Percentiles rank a stretch among this genome's conserved stretches.
Evolutionary conservation across 306 rosid species (phyloP).

Genomic region (Luffa acutangula): DNA sequence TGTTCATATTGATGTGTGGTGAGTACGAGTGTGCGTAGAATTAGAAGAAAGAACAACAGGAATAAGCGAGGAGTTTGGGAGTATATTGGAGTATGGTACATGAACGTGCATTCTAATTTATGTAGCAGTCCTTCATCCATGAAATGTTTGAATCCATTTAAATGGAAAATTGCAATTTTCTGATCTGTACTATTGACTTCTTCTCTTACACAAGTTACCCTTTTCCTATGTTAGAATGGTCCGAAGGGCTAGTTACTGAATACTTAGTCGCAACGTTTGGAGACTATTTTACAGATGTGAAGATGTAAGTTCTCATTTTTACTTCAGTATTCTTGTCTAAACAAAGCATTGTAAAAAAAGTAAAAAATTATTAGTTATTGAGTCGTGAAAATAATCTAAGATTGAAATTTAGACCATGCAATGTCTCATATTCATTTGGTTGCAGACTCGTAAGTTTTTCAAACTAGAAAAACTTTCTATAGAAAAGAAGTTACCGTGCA

Average conservation of each 20-base stretch:
- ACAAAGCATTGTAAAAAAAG: not conserved
- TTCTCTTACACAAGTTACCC: not conserved
- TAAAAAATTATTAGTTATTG: not conserved
- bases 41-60: not conserved
- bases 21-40: not conserved
- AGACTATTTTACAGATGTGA: constrained; percentile 87
- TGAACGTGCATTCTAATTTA: not conserved
- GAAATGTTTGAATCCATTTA: not conserved
- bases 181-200: not conserved
- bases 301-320: constrained; percentile 51
- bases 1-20: not conserved
- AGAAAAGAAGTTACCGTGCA: not conserved
- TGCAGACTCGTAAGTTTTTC: not conserved
- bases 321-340: constrained; percentile 1
- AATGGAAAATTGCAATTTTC: not conserved
- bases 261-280: constrained; percentile 91
- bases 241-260: constrained; percentile 86
- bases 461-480: not conserved
- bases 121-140: not conserved
- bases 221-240: constrained; percentile 53
- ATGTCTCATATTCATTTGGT: not conserved
- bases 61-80: not conserved
- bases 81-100: not conserved
- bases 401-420: not conserved
- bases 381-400: not conserved